Evolutionary conservation across 2,329 filamentous ascomycete species (phyloP).

Genomic region (Diaporthe destruens): DNA sequence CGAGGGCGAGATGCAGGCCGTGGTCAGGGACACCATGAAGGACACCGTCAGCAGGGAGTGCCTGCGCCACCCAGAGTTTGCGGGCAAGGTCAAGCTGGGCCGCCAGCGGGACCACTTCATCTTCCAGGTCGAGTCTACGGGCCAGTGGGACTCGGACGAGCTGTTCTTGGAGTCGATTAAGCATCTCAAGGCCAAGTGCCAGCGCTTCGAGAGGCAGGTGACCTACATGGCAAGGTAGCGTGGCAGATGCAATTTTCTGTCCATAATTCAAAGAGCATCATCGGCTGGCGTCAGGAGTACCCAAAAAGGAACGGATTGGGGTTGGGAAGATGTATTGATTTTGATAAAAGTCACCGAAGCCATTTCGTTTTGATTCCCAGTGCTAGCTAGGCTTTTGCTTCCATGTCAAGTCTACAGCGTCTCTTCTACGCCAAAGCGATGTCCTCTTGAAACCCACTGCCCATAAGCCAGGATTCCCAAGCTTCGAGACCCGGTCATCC

Average conservation of each 20-base stretch:
- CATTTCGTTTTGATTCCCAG: conserved; percentile 19
- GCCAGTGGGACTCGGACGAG: conserved; percentile 94
- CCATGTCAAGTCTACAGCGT: background rate
- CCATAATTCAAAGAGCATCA: conserved; percentile 41
- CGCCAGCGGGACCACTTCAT: conserved; percentile 96
- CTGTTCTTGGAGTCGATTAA: conserved; percentile 92
- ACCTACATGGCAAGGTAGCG: conserved; percentile 70
- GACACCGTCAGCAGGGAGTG: conserved; percentile 97
- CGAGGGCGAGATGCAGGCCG: conserved; percentile 86
- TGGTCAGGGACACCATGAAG: conserved; percentile 88
- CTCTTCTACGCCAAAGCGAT: conserved; percentile 3
- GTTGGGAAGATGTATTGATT: conserved; percentile 34
- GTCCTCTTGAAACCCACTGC: background rate
- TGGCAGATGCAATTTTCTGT: conserved; percentile 31
- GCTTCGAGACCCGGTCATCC: background rate
- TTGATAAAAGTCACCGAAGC: conserved; percentile 32
- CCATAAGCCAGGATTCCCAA: background rate
- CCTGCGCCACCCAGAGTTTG: conserved; percentile 90
- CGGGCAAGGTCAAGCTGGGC: conserved; percentile 94
- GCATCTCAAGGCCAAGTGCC: conserved; percentile 87
- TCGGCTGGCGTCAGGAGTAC: conserved; percentile 41
- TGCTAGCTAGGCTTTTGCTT: background rate
- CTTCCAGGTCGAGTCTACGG: conserved; percentile 93
- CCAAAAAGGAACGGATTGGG: conserved; percentile 36
- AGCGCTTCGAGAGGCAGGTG: conserved; percentile 78